Evolutionary conservation across 371 early-diverging fungal genomes (phyloP).

Genomic region (Apophysomyces variabilis): DNA sequence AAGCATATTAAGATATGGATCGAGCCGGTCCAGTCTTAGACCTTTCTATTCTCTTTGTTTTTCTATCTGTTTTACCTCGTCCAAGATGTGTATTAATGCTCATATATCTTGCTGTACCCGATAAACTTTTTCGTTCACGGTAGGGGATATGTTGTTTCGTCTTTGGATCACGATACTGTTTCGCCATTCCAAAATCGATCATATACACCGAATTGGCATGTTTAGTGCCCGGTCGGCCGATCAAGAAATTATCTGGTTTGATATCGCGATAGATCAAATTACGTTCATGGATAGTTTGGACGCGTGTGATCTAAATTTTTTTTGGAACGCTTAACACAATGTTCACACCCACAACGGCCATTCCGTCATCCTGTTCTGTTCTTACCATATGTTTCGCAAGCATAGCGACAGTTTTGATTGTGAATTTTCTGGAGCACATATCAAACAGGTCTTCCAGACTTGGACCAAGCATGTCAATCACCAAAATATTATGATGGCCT

Average conservation of each 20-base stretch:
- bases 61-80: slow-evolving; percentile 43
- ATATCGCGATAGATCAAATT: slow-evolving; percentile 98
- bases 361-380: not conserved
- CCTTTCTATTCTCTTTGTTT: too few relatives aligned
- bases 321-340: not conserved
- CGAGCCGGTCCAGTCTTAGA: too few relatives aligned
- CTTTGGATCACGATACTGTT: slow-evolving; percentile 86
- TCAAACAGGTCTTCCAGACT: slow-evolving; percentile 98
- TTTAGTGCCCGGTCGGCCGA: slow-evolving; percentile 75
- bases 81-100: slow-evolving; percentile 96
- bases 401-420: slow-evolving; percentile 95
- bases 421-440: slow-evolving; percentile 89
- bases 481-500: slow-evolving; percentile 94
- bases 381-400: slow-evolving; percentile 95
- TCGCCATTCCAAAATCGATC: slow-evolving; percentile 96
- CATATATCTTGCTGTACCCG: slow-evolving; percentile 97
- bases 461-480: slow-evolving; percentile 98
- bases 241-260: slow-evolving; percentile 99
- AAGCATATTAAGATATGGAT: not conserved
- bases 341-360: not conserved
- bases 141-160: slow-evolving; percentile 92
- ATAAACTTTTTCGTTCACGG: slow-evolving; percentile 86
- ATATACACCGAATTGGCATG: slow-evolving; percentile 66
- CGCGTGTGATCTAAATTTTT: slow-evolving; percentile 7
- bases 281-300: slow-evolving; percentile 90